Evolutionary conservation across 2,329 filamentous ascomycete species (phyloP).

Genomic region (Alternaria metachromatica): DNA sequence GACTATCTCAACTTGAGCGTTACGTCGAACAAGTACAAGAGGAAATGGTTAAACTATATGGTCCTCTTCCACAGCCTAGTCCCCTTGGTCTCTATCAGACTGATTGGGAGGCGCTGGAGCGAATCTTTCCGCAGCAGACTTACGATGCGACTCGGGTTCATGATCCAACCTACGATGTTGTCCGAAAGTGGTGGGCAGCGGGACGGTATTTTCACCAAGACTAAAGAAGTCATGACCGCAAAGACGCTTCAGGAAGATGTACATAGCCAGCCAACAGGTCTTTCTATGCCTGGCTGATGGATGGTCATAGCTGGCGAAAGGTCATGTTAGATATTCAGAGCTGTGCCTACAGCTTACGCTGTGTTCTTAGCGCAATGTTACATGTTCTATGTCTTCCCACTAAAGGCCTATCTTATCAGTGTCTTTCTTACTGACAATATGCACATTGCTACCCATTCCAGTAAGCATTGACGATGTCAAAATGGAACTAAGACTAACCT

Average conservation of each 20-base stretch:
- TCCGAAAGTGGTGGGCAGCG: not conserved
- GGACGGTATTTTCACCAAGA: not conserved
- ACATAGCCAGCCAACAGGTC: not conserved
- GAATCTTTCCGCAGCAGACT: not conserved
- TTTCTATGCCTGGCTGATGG: not conserved
- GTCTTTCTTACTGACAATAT: not conserved
- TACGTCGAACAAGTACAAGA: not conserved
- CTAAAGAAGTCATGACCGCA: not conserved
- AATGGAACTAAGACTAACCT: not conserved
- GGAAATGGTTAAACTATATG: not conserved
- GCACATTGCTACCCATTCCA: not conserved
- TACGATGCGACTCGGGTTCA: not conserved
- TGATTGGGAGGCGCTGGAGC: not conserved
- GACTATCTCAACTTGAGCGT: not conserved
- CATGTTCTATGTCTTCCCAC: not conserved
- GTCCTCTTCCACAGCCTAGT: not conserved
- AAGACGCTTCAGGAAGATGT: not conserved
- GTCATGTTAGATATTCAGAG: not conserved
- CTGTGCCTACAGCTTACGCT: not conserved
- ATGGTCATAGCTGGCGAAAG: not conserved
- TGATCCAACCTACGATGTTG: not conserved
- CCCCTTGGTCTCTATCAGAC: not conserved
- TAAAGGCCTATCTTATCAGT: not conserved
- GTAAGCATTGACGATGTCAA: not conserved
- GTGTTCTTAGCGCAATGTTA: not conserved